Conservation (phyloP, 2,329 filamentous ascomycete species). For the Daldinia sp. region DNA sequence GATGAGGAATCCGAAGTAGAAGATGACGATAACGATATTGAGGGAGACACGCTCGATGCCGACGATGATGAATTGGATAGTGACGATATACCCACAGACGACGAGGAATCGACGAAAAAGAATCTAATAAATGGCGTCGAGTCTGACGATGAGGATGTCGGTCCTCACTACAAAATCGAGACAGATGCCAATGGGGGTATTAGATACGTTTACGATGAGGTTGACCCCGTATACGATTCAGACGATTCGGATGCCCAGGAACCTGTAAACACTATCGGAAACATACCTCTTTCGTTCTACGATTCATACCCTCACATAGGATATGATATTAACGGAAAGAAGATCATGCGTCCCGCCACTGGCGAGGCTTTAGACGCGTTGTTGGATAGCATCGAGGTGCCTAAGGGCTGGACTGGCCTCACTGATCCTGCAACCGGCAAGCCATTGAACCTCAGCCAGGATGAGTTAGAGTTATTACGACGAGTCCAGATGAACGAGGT, state of each 20-base stretch:
- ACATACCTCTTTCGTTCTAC: slow-evolving; percentile 95
- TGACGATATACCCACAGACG: slow-evolving; percentile 54
- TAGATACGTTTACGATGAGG: slow-evolving; percentile 91
- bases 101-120: slow-evolving; percentile 50
- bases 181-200: slow-evolving; percentile 90
- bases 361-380: slow-evolving; percentile 93
- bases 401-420: slow-evolving; percentile 95
- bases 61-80: slow-evolving; percentile 51
- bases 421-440: slow-evolving; percentile 95
- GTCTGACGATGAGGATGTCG: slow-evolving; percentile 50
- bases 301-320: slow-evolving; percentile 98
- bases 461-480: slow-evolving; percentile 88
- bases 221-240: slow-evolving; percentile 94
- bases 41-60: slow-evolving; percentile 51
- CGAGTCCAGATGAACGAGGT: slow-evolving; percentile 90
- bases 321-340: slow-evolving; percentile 98
- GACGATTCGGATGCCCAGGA: slow-evolving; percentile 88
- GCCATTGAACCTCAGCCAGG: slow-evolving; percentile 83
- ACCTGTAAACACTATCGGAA: slow-evolving; percentile 88
- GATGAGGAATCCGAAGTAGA: slow-evolving; percentile 53
- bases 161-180: slow-evolving; percentile 63
- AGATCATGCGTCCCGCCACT: slow-evolving; percentile 93
- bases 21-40: slow-evolving; percentile 57
- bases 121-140: slow-evolving; percentile 49
- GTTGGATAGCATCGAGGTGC: slow-evolving; percentile 94